Evolutionary conservation across 208 protist species (phyloP), one percentile per base, ranked within the genome.

Genomic region (Leptomonas seymouri): DNA sequence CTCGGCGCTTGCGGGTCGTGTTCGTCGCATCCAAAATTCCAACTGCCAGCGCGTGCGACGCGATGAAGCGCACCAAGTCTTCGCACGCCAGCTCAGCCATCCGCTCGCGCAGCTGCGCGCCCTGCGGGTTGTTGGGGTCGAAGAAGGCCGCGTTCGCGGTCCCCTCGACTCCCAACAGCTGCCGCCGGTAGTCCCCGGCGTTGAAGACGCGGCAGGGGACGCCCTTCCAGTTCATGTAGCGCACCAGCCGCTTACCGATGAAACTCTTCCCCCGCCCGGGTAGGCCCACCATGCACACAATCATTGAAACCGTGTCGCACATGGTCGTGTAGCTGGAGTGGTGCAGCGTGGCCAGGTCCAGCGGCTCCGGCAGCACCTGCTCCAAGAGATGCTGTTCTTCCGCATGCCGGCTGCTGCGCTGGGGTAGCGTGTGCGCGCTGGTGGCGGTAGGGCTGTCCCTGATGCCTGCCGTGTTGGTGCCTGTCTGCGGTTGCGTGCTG

Each of bases 11-110:
- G 31, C 67, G 75, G 20, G 91, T 97, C 18, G 93, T 97, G 78
- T 98, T 98, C 21, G 94, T 98, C 2, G 93, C 94, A 57, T 98
- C 94, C 55, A 98, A 85, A 39, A 98, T 90, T 48, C 91, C 93
- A 8, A 97, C 80, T n/a, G 88, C 86, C 48, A 84, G 60, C 8
- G 66, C n/a, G 70, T 94, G 80, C 2, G 66, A 57, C 28, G 54
- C 49, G 51, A 97, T 83, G 81, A 95, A 97, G n/a, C 74, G 25
- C 31, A 96, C 75, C 11, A 96, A 74, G 50, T 94, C 92, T 21
- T 90, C 80, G 67, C 83, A 94, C 18, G 93, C 90, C 18, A 96
- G 71, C 69, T 90, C 71, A 25, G 90, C 93, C 91, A 97, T 96
- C 61, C 76, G 59, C 61, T 97, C 90, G 2, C 93, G 90, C 74